Evolutionary conservation across 257 asterid genomes (phyloP), one percentile per base, ranked within the genome.

Genomic region (Solanum appendiculatum): DNA sequence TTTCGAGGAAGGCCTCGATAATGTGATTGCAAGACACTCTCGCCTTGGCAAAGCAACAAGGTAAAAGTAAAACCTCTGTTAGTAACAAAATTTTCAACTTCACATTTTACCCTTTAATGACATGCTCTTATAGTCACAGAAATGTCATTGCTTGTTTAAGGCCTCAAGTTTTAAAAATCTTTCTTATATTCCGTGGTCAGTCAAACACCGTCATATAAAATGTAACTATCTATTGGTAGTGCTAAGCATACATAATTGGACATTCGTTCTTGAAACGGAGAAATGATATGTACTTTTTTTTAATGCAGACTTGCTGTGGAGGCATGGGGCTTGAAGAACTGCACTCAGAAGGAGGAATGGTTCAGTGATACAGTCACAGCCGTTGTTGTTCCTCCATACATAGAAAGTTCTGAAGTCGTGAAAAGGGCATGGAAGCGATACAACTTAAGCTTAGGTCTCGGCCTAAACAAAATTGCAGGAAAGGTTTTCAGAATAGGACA

Each of bases 271-370:
- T 74, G 82, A 74, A 37, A 20, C 11, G 11, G 54, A 44, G 84
- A 46, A 78, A 78, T 78, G 84, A 78, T 44, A 16, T 7, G 11
- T 15, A 16, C 0, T 27, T 46, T 14, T 69, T 16, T 78, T 14
- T 9, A 86, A 86, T 84, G 90, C 89, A 96, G 99, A 80, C 94
- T 95, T 88, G 99, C 99, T 7, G 98, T 97, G 87, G 98, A 96
- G 91, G 99, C 99, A 6, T 97, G 99, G 99, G 99, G 99, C 11
- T 89, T 96, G 93, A 97, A 96, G 96, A 97, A 97, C 92, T 97
- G 99, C 93, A 96, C 99, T 36, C 99, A 96, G 89, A 95, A 94
- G 94, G 98, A 96, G 91, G 99, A 97, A 86, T 96, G 99, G 96
- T 91, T 70, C 92, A 97, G 99, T 85, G 98, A 97, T 91, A 97